A percentile compares a stretch with the other conserved stretches of the same genome.
Evolutionary conservation across 345 rosid genomes (phyloP).

Genomic region (Ailanthus altissimus): DNA sequence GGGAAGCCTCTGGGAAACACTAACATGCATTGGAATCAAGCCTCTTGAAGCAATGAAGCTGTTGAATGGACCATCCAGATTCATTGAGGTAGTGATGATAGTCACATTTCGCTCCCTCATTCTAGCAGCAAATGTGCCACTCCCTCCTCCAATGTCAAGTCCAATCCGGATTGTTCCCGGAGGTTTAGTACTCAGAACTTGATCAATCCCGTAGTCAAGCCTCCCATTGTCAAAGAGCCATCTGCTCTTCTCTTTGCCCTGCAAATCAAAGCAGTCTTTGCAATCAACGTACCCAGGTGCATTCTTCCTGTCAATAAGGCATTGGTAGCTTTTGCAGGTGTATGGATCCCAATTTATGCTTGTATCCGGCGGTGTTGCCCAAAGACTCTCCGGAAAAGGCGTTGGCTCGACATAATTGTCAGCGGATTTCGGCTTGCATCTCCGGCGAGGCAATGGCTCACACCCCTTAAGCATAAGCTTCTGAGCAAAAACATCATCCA

Average conservation of each 20-base stretch:
- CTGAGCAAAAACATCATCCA: conserved; percentile 51
- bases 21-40: conserved; percentile 43
- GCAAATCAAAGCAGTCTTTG: conserved; percentile 51
- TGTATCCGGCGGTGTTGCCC: conserved; percentile 40
- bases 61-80: conserved; percentile 56
- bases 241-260: conserved; percentile 41
- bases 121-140: conserved; percentile 57
- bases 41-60: conserved; percentile 56
- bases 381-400: conserved; percentile 37
- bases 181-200: conserved; percentile 35
- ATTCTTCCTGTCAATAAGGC: conserved; percentile 39
- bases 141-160: conserved; percentile 52
- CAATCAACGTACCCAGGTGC: conserved; percentile 42
- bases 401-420: conserved; percentile 37
- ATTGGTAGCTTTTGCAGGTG: conserved; percentile 49
- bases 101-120: conserved; percentile 58
- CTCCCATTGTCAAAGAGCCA: conserved; percentile 43
- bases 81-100: conserved; percentile 48
- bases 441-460: conserved; percentile 52
- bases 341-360: conserved; percentile 53
- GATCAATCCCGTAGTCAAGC: conserved; percentile 46
- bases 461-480: conserved; percentile 50
- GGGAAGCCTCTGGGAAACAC: conserved; percentile 52
- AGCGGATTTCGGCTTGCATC: conserved; percentile 47
- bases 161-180: conserved; percentile 41